Base-by-base conservation (phyloP, 768 basidiomycete species). In the Suillus alpinus region DNA sequence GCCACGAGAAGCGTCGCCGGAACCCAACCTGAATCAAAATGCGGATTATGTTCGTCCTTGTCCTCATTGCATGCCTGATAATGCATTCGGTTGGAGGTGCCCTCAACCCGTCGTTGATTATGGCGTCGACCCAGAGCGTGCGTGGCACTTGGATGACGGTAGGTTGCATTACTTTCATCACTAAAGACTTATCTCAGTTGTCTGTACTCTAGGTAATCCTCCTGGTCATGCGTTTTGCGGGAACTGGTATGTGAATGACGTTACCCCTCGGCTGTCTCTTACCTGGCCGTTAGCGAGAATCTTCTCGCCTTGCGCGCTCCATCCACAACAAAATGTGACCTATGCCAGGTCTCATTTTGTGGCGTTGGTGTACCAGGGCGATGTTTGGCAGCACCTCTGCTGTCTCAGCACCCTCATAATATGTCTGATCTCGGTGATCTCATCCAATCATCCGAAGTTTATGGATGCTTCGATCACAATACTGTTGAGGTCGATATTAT, bases 311-410 rank as follows among this genome's bases (percentile, higher is more conserved):
- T 88, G 3, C 78, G 75, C 36, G 90, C 92, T 13, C 92, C 92
- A 14, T 74, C 84, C 36, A 91, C 92, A n/a, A 83, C 89, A 29
- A 88, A 84, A 73, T 94, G 92, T 68, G 92, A 93, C 69, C 82
- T 94, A 63, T 94, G 92, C 65, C 85, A 86, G 61, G 85, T 90
- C 8, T 89, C 81, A 1, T 94, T 94, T 72, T 94, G 92, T 68
- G 92, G 92, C 10, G 85, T 94, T 61, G 84, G 83, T 52, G 82
- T 94, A 26, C 90, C 85, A 59, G 83, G 83, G 16, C 86, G 92
- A 52, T 94, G 92, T 70, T 69, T 80, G 51, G 89, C 91, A 1
- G 72, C 81, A 18, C 76, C 83, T 14, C 71, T 93, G 13, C 60
- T 73, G 23, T 68, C 77, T 0, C 89, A 91, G 63, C 84, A 89